Conservation (phyloP, 805 yeast genomes). For the Cyberlindnera samutprakarnensis region DNA sequence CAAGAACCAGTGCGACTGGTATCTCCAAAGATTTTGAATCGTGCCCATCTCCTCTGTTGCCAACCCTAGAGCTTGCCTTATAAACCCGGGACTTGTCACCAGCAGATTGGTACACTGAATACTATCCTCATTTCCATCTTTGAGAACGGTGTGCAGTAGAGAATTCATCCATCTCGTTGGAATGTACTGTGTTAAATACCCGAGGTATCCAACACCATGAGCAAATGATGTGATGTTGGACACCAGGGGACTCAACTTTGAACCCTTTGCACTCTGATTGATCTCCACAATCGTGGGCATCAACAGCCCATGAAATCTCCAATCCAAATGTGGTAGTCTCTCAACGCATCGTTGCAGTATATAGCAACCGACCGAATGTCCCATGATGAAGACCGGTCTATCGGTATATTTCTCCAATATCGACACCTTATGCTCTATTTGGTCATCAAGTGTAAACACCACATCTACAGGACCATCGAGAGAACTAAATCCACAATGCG, state of each 20-base stretch:
- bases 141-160: constrained; percentile 5
- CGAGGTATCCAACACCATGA: constrained; percentile 22
- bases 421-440: constrained; percentile 48
- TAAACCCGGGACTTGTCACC: constrained; percentile 33
- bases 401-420: constrained; percentile 34
- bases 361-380: constrained; percentile 72
- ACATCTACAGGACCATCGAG: constrained; percentile 12
- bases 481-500: constrained; percentile 52
- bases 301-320: constrained; percentile 48
- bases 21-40: constrained; percentile 40
- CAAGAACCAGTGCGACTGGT: constrained; percentile 45
- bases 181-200: constrained; percentile 17
- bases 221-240: constrained; percentile 24
- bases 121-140: constrained; percentile 8
- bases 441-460: constrained; percentile 41
- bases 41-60: constrained; percentile 52
- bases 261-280: constrained; percentile 37
- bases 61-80: constrained; percentile 47
- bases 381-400: constrained; percentile 40
- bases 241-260: constrained; percentile 21
- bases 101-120: constrained; percentile 34
- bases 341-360: constrained; percentile 46
- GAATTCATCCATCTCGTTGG: constrained; percentile 16
- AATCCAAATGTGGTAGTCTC: constrained; percentile 13
- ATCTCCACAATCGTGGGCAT: constrained; percentile 68